phyloP scores from a whole-genome alignment of 148 eudicot genomes.

The Beta vulgaris region DNA sequence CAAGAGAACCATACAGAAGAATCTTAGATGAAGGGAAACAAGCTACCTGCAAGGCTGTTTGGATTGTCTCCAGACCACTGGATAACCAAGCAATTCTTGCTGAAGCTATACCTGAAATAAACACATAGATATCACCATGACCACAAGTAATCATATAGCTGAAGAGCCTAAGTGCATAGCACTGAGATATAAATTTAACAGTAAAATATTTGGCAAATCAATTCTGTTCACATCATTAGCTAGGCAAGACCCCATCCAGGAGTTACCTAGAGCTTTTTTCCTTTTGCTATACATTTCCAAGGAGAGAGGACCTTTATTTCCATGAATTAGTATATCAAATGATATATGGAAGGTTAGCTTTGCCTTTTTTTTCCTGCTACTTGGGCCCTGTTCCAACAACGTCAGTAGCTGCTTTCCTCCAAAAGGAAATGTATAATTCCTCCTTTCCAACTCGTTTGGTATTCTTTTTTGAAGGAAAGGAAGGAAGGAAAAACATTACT shows the following conservation, averaged over 20 bases:
- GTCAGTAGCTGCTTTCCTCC: too few species aligned
- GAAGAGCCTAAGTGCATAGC: neutral
- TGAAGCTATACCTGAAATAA: constrained; percentile 59
- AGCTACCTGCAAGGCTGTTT: constrained; percentile 80
- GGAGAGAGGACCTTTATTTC: neutral
- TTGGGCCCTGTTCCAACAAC: neutral
- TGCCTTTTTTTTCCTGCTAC: neutral
- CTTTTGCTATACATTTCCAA: neutral
- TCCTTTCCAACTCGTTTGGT: too few species aligned
- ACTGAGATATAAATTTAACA: neutral
- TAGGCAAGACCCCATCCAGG: neutral
- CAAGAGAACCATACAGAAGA: neutral
- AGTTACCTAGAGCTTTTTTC: neutral
- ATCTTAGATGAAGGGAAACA: neutral
- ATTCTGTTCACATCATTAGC: neutral
- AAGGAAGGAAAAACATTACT: too few species aligned
- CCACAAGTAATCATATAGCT: neutral
- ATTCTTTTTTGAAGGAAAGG: too few species aligned
- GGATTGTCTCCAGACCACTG: constrained; percentile 99
- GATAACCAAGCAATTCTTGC: constrained; percentile 65
- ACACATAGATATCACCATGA: neutral
- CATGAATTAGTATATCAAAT: neutral
- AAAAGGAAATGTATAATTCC: too few species aligned
- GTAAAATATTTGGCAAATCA: neutral
- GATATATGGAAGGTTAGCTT: neutral